Conservation (phyloP, 75 land plant genomes). For the Pinus taeda region DNA sequence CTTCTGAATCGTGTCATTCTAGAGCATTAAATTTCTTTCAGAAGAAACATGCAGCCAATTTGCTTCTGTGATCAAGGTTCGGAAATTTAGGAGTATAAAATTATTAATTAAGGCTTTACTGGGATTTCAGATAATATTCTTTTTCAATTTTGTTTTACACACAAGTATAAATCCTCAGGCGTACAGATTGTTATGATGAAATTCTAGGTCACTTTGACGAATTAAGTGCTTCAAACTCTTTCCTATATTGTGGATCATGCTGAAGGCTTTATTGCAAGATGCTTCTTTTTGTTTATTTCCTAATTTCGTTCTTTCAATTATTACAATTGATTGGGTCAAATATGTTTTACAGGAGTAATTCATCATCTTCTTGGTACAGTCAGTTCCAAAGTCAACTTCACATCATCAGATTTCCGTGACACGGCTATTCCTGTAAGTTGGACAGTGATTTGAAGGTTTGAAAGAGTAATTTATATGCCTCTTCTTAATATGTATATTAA, state of each 20-base stretch:
- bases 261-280: neutral
- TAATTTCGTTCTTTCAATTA: neutral
- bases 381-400: slow-evolving; percentile 47
- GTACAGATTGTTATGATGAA: neutral
- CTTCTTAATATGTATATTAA: neutral
- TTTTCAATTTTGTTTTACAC: neutral
- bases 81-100: neutral
- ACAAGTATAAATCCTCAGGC: neutral
- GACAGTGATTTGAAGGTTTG: slow-evolving; percentile 19
- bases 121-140: neutral
- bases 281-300: slow-evolving; percentile 5
- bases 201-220: neutral
- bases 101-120: too few relatives aligned
- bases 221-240: neutral
- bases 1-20: neutral
- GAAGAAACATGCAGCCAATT: neutral
- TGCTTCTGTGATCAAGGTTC: neutral
- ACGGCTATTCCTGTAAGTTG: slow-evolving; percentile 53
- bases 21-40: neutral
- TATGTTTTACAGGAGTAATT: slow-evolving; percentile 42
- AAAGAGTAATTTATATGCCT: too few relatives aligned
- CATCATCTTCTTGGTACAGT: slow-evolving; percentile 74
- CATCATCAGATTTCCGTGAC: slow-evolving; percentile 66
- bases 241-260: neutral
- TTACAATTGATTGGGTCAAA: slow-evolving; percentile 4